These are phyloP conservation scores for Carex sylvatica DNA, from an alignment of 202 grass and related monocot species.

Conservation along the genomic window DNA sequence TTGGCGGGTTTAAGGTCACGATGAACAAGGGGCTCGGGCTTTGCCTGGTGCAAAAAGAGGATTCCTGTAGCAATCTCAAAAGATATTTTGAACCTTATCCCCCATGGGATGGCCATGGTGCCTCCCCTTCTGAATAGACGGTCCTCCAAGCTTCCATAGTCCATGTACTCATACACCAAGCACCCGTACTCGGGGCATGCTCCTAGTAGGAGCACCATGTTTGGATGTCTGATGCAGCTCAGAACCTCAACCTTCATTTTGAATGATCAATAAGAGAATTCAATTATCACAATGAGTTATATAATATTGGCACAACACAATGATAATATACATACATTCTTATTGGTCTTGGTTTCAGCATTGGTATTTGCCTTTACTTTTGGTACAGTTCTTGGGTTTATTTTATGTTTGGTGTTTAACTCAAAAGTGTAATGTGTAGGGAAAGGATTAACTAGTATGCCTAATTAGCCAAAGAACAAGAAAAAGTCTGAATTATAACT, in stretches of 20 bases:
- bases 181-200: constrained; percentile 86
- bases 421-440: neutral
- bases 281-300: neutral
- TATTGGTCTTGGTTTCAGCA: neutral
- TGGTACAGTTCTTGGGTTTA: neutral
- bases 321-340: neutral
- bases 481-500: neutral
- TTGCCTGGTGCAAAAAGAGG: constrained; percentile 86
- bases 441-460: neutral
- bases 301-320: neutral
- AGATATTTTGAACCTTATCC: constrained; percentile 72
- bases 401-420: neutral
- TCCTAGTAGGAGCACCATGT: constrained; percentile 88
- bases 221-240: constrained; percentile 86
- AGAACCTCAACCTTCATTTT: constrained; percentile 68
- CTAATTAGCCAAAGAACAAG: neutral
- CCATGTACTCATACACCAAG: constrained; percentile 93
- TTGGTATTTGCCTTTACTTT: neutral
- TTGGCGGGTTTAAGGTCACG: constrained; percentile 90
- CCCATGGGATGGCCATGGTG: constrained; percentile 65
- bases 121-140: constrained; percentile 59
- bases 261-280: neutral
- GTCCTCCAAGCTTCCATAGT: constrained; percentile 86
- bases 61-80: constrained; percentile 73
- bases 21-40: constrained; percentile 85